Base-by-base conservation (phyloP, 306 rosid genomes). In the Rosa multiflora region DNA sequence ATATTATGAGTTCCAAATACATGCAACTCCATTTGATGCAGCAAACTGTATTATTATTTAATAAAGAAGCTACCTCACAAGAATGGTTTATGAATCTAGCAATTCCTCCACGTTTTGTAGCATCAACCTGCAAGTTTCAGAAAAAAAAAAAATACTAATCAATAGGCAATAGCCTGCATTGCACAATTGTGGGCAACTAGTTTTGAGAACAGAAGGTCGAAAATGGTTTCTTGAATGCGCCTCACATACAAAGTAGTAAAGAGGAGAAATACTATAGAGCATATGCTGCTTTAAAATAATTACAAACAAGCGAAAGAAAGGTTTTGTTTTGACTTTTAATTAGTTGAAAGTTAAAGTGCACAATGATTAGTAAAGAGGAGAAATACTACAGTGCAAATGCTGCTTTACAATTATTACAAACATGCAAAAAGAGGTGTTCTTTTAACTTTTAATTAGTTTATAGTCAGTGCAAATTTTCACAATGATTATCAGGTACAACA, bases 71-170 rank as follows among this genome's bases (percentile, higher is more conserved):
- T 87, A 95, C 99, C 98, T 95, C 98, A 84, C 99, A 95, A 67
- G 98, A 95, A 88, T 95, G 99, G 85, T 93, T 93, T 81, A 95
- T 77, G 82, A 95, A 93, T 86, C 99, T 88, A 71, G 99, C 99
- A 85, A 95, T 84, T 70, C 99, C 98, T 32, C 99, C 99, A 75
- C 92, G 90, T 87, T 93, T 95, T 18, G 99, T 93, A 73, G 99
- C 99, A 91, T 95, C 99, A 64, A 95, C 99, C 99, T 95, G 77
- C 84, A 85, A 4, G 79, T 74, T 84, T 82, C 73, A 74, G 78
- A 76, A 76, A 44, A 73, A 75, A 77, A 76, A 49, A 73, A 75
- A 26, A 39, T 51, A 58, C 61, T 78, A 74, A 8, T 8, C 76
- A 85, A 63, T 69, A 59, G 35, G 21, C 44, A 56, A 29, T 17